Percentiles rank a stretch among this genome's conserved stretches.
Conservation (phyloP, 2,329 filamentous ascomycete species). For the Paracorniculantispora psalliotae region DNA sequence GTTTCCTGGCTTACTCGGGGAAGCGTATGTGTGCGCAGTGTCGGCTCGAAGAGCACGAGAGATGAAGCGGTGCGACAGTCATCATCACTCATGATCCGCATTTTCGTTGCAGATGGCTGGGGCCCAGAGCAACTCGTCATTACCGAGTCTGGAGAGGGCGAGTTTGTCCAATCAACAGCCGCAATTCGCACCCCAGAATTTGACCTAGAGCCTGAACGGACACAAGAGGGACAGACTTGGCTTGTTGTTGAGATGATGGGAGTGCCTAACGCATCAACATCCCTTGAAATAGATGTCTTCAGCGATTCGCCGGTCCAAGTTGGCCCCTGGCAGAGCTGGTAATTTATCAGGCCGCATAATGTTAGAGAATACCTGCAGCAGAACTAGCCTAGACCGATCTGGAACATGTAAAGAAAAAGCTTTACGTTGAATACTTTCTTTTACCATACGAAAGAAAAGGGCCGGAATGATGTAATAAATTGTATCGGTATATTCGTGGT, state of each 20-base stretch:
- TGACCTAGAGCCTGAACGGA: conserved; percentile 63
- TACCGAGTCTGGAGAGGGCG: conserved; percentile 63
- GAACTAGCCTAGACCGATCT: too few relatives aligned
- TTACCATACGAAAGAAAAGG: too few relatives aligned
- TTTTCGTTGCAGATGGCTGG: conserved; percentile 68
- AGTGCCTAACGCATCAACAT: conserved; percentile 35
- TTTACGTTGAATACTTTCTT: too few relatives aligned
- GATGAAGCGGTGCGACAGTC: conserved; percentile 17
- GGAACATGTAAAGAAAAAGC: too few relatives aligned
- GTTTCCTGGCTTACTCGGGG: conserved; percentile 53
- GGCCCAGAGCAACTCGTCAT: conserved; percentile 63
- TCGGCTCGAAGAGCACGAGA: conserved; percentile 23
- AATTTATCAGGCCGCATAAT: neutral
- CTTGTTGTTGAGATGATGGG: conserved; percentile 77
- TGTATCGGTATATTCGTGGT: neutral
- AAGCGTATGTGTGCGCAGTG: conserved; percentile 29
- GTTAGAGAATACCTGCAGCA: too few relatives aligned
- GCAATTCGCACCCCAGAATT: conserved; percentile 68
- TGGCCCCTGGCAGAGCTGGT: conserved; percentile 37
- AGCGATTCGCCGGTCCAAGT: conserved; percentile 43
- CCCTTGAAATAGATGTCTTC: conserved; percentile 49
- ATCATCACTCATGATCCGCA: conserved; percentile 56
- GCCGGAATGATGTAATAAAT: neutral
- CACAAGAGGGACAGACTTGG: conserved; percentile 59
- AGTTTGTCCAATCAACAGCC: conserved; percentile 63